Percentiles rank a stretch among this genome's conserved stretches.
phyloP scores from a whole-genome alignment of 768 basidiomycete species.

The Tulasnella sp. region DNA sequence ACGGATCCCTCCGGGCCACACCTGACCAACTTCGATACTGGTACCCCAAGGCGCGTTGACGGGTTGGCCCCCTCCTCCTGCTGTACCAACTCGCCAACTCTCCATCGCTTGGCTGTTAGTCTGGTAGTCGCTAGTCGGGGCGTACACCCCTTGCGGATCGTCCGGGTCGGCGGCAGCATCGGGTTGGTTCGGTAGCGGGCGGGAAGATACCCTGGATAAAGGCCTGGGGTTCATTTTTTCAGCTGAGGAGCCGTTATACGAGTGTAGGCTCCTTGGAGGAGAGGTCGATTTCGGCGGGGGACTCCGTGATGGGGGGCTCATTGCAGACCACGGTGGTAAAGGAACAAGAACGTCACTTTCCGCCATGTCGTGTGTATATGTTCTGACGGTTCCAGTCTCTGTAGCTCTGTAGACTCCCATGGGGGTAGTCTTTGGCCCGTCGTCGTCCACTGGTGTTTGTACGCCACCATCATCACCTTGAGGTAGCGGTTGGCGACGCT shows the following conservation, averaged over 20 bases:
- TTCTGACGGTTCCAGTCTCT: too few species aligned
- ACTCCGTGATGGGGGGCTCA: too few species aligned
- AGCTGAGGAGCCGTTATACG: too few species aligned
- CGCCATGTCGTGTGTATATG: too few species aligned
- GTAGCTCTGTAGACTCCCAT: not conserved
- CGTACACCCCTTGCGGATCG: not conserved
- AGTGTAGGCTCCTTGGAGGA: too few species aligned
- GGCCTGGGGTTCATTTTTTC: too few species aligned
- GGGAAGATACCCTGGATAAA: too few species aligned
- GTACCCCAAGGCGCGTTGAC: not conserved
- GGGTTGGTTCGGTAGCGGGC: too few species aligned
- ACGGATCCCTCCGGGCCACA: not conserved
- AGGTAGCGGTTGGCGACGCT: not conserved
- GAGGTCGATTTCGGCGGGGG: too few species aligned
- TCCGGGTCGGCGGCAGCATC: not conserved
- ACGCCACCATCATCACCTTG: too few species aligned
- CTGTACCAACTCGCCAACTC: not conserved
- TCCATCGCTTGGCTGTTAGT: not conserved
- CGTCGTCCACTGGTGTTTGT: not conserved
- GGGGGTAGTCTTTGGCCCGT: not conserved
- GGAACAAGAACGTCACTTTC: too few species aligned
- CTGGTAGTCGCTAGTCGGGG: not conserved
- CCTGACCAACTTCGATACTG: not conserved
- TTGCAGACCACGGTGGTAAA: too few species aligned
- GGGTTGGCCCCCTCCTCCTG: not conserved